Conservation (phyloP, 805 yeast species). For the Crinitomyces ghanaensis region DNA sequence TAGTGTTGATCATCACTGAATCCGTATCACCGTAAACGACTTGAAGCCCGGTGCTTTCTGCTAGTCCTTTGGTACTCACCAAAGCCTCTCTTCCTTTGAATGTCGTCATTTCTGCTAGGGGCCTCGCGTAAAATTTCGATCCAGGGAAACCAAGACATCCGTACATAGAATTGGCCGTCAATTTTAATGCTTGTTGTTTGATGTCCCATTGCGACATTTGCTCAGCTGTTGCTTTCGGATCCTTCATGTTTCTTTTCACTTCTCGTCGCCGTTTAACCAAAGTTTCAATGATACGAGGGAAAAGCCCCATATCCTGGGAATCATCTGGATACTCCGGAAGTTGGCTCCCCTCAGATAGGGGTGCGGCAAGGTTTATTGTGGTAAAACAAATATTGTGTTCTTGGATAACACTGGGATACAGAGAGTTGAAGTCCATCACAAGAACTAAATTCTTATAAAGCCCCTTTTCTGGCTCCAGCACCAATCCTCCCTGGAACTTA, state of each 20-base stretch:
- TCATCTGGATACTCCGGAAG: slow-evolving; percentile 59
- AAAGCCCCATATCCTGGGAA: slow-evolving; percentile 58
- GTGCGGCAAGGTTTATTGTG: slow-evolving; percentile 62
- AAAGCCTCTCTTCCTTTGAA: slow-evolving; percentile 91
- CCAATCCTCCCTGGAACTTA: slow-evolving; percentile 85
- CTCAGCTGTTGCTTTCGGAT: slow-evolving; percentile 47
- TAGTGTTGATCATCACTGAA: slow-evolving; percentile 96
- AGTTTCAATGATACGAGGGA: slow-evolving; percentile 72
- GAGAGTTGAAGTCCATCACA: slow-evolving; percentile 96
- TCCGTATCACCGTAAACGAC: slow-evolving; percentile 98
- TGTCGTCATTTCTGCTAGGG: slow-evolving; percentile 91
- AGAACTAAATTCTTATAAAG: slow-evolving; percentile 76
- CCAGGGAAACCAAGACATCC: slow-evolving; percentile 92
- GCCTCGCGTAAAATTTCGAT: slow-evolving; percentile 91
- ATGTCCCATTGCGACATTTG: slow-evolving; percentile 74
- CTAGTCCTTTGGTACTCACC: slow-evolving; percentile 84
- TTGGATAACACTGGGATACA: slow-evolving; percentile 94
- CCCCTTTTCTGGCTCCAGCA: slow-evolving; percentile 94
- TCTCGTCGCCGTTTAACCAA: slow-evolving; percentile 87
- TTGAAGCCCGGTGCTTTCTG: slow-evolving; percentile 68
- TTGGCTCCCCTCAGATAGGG: slow-evolving; percentile 38
- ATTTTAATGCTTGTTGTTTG: slow-evolving; percentile 88
- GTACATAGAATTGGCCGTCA: slow-evolving; percentile 99
- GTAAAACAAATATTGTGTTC: slow-evolving; percentile 96
- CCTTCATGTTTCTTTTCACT: slow-evolving; percentile 76